Conservation (phyloP, 2,329 filamentous ascomycete species). For the Colletotrichum sp. region DNA sequence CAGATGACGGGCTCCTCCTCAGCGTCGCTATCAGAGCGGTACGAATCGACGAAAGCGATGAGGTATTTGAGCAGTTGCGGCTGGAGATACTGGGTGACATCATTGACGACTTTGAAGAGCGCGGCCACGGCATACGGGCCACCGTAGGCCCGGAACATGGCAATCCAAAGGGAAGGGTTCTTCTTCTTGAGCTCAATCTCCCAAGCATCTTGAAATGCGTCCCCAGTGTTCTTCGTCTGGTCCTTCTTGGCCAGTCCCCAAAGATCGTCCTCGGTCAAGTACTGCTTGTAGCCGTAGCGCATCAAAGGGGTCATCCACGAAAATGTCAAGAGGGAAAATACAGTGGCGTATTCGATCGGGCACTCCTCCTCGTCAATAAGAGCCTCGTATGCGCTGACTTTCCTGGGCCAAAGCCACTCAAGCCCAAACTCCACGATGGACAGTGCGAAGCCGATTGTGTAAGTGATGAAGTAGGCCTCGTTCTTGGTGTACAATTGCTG, state of each 20-base stretch:
- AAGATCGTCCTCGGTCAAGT: conserved; percentile 90
- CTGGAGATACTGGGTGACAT: conserved; percentile 84
- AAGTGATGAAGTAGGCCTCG: conserved; percentile 77
- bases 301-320: conserved; percentile 99
- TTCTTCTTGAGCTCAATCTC: conserved; percentile 70
- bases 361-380: conserved; percentile 66
- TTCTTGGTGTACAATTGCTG: conserved; percentile 72
- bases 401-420: conserved; percentile 89
- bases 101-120: conserved; percentile 88
- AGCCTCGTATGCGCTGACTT: conserved; percentile 63
- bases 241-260: conserved; percentile 89
- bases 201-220: conserved; percentile 78
- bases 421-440: conserved; percentile 73
- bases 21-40: conserved; percentile 48
- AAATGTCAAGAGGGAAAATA: conserved; percentile 94
- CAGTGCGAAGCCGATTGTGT: conserved; percentile 73
- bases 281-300: conserved; percentile 91
- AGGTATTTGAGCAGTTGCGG: conserved; percentile 86
- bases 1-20: conserved; percentile 76
- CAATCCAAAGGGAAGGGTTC: conserved; percentile 85
- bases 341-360: conserved; percentile 86
- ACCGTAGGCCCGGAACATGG: conserved; percentile 83
- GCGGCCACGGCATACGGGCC: conserved; percentile 82
- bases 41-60: conserved; percentile 85
- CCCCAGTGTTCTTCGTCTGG: conserved; percentile 75